Base-by-base conservation (phyloP, 768 basidiomycete genomes). In the Lyophyllum shimeji region DNA sequence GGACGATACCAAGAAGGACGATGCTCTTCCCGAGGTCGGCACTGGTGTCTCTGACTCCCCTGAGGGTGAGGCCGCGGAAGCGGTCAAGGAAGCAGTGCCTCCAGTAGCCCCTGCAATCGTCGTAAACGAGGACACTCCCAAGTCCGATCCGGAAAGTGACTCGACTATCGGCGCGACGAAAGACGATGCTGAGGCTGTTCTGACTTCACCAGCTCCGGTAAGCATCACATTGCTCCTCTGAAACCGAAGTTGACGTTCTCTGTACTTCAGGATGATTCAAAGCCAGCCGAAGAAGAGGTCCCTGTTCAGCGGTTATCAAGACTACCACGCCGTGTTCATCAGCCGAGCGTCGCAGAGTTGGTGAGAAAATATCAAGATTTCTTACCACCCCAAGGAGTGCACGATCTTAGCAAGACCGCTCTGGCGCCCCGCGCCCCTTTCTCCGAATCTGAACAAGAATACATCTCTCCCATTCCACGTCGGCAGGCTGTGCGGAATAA, bases 361-460 rank as follows among this genome's bases (percentile, higher is more conserved):
- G 90, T 95, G 15, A 88, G 82, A 59, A 87, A 84, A 52, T 93
- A 92, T 67, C 87, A 89, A 66, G 86, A 90, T 57, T 87, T 83
- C 58, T 72, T 92, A 8, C 89, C 90, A 48, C 75, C 87, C 15
- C 84, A 83, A 54, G 86, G 87, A 3, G 80, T 91, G 5, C 83
- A 86, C 59, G 87, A 89, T 50, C 75, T 91, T 20, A 79, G 85
- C 2, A 86, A 80, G 69, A 87, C 87, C 7, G 89, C 90, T 9
- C 71, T 90, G 46, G 70, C 86, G 29, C 88, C 87, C 25, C 72
- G 68, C 20, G 67, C 76, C 37, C 71, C 79, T 27, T 80, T 87
- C 53, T 92, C 91, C 9, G 93, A 95, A 70, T 93, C 90, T 60
- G 92, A 94, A 53, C 85, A 87, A 61, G 89, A 91, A 64, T 82